Evolutionary conservation across 345 rosid species (phyloP), one percentile per base, ranked within the genome.

Genomic region (Luvunga scandens): DNA sequence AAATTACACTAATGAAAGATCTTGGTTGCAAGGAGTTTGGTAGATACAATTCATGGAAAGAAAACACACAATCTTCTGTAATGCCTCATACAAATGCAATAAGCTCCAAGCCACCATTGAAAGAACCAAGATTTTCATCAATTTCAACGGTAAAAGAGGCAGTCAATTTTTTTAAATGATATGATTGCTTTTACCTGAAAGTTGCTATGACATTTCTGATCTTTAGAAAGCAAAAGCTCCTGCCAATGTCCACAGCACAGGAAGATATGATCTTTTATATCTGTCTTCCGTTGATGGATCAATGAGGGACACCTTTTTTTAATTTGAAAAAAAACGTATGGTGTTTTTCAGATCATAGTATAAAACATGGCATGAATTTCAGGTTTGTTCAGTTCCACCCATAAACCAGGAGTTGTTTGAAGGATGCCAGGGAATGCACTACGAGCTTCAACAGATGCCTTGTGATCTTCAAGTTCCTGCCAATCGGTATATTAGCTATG

Each of bases 1-100:
- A 87, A 69, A 81, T 79, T 78, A 84, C 79, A 21, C 79, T 86
- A 45, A 86, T 82, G 89, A 81, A 75, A 75, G 85, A 83, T 70
- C 69, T 73, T 69, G 69, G 64, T 45, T 53, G 79, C 56, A 45
- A 64, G 66, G 82, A 82, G 64, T 74, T 53, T 53, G 39, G 68
- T 69, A 57, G 70, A 45, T 75, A 55, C 79, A 66, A 68, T 72
- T 48, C 77, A 53, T 74, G 84, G 86, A 73, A 60, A 34, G 75
- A 71, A 36, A 80, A 67, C 66, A 33, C 63, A 19, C 85, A 80
- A 55, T 70, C 75, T 19, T 73, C 75, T 59, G 21, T 73, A 6
- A 66, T 25, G 18, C 76, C 78, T 76, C 28, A 45, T 21, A 34
- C 63, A 63, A 75, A 82, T 69, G 68, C 72, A 61, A 65, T 67